These are phyloP conservation scores for Pinus taeda DNA, from an alignment of 75 land plant genomes.

Conservation along the genomic window DNA sequence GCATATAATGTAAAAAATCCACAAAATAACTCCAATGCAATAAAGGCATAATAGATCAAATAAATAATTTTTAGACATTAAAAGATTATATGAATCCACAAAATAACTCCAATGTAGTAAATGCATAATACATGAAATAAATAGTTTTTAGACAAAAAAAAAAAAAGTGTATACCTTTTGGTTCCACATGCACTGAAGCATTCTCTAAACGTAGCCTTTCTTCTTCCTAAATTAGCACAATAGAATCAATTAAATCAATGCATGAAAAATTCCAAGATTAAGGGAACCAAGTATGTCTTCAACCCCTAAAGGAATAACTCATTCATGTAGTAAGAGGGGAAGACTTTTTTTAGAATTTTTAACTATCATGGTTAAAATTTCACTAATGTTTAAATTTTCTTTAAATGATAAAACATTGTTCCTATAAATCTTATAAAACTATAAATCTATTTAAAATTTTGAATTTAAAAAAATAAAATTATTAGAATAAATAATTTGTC, in stretches of 20 bases:
- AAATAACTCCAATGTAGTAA: neutral
- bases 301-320: neutral
- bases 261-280: neutral
- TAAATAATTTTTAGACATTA: neutral
- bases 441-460: too few relatives aligned
- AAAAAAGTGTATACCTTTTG: neutral
- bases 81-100: too few relatives aligned
- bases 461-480: too few relatives aligned
- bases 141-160: neutral
- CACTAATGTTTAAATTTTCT: too few relatives aligned
- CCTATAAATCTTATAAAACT: too few relatives aligned
- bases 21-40: neutral
- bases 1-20: conserved; percentile 5
- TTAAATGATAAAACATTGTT: too few relatives aligned
- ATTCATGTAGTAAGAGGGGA: too few relatives aligned
- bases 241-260: neutral
- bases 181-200: neutral
- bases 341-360: too few relatives aligned
- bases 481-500: too few relatives aligned
- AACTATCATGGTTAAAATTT: too few relatives aligned
- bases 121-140: neutral
- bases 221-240: neutral
- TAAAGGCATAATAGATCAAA: neutral
- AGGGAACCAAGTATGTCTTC: neutral
- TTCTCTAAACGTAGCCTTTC: neutral